Conservation (phyloP, 345 rosid species). For the Kandelia obovata region DNA sequence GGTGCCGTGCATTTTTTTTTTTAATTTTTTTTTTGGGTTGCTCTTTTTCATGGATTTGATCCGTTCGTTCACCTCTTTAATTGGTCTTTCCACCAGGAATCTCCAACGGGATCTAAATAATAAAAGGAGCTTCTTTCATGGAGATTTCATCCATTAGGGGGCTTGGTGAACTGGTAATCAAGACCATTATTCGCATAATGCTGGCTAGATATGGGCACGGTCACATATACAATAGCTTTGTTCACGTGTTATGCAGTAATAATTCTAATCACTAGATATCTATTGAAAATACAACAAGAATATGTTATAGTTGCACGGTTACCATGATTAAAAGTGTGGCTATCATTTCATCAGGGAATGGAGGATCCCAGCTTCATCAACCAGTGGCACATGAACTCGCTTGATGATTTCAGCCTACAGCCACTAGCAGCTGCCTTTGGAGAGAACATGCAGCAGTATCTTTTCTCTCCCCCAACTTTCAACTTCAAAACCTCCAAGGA, state of each 20-base stretch:
- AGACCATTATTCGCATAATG: neutral
- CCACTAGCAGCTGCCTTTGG: slow-evolving; percentile 44
- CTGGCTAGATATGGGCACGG: neutral
- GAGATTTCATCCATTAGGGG: slow-evolving; percentile 47
- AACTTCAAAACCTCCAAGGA: slow-evolving; percentile 25
- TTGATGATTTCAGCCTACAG: slow-evolving; percentile 36
- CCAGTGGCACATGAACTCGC: slow-evolving; percentile 47
- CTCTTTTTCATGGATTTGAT: neutral
- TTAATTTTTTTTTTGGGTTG: neutral
- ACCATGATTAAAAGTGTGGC: neutral
- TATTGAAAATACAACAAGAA: too few relatives aligned
- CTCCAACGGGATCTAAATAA: slow-evolving; percentile 2
- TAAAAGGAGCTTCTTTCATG: slow-evolving; percentile 33
- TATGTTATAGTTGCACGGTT: too few relatives aligned
- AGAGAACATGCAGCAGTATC: slow-evolving; percentile 33
- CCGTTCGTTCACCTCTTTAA: neutral
- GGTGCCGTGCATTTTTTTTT: neutral
- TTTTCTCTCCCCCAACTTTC: slow-evolving; percentile 15
- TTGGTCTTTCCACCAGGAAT: neutral
- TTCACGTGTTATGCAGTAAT: too few relatives aligned
- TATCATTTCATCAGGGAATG: slow-evolving; percentile 34
- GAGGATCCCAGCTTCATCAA: slow-evolving; percentile 44
- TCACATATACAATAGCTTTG: too few relatives aligned
- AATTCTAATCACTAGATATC: too few relatives aligned
- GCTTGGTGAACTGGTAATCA: slow-evolving; percentile 36